These are phyloP conservation scores for Linum lewisii DNA, from an alignment of 345 rosid genomes.

Conservation along the genomic window DNA sequence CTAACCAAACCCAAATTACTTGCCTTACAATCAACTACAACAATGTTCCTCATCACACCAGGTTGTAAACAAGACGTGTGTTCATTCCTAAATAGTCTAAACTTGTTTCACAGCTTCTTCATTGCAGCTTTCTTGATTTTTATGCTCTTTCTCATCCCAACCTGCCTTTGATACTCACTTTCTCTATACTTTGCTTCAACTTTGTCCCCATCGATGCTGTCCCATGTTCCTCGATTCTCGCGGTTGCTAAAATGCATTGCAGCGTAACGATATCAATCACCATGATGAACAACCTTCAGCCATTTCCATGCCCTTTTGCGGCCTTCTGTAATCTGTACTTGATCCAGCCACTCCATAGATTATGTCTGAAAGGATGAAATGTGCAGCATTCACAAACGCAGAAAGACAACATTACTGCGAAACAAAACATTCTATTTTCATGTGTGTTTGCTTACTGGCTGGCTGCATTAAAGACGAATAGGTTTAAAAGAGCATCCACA, in stretches of 20 bases:
- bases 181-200: conserved; percentile 37
- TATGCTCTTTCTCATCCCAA: conserved; percentile 30
- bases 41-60: neutral
- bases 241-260: conserved; percentile 31
- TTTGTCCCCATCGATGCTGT: conserved; percentile 23
- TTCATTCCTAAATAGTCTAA: too few relatives aligned
- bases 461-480: conserved; percentile 33
- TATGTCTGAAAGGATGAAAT: too few relatives aligned
- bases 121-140: conserved; percentile 28
- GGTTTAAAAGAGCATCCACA: conserved; percentile 19
- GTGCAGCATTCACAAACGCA: too few relatives aligned
- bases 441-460: too few relatives aligned
- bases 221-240: conserved; percentile 15
- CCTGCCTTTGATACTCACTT: conserved; percentile 35
- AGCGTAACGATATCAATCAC: neutral
- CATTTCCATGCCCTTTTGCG: conserved; percentile 30
- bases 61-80: neutral
- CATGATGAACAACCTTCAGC: conserved; percentile 23
- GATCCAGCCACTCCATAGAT: conserved; percentile 19
- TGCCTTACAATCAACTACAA: neutral
- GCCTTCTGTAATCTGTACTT: conserved; percentile 30
- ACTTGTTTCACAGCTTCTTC: conserved; percentile 20
- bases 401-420: too few relatives aligned
- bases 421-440: too few relatives aligned
- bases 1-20: neutral